Percentiles rank a stretch among this genome's conserved stretches.
Conservation (phyloP, 129 eudicot genomes). For the Centrapalus pauciflorus region DNA sequence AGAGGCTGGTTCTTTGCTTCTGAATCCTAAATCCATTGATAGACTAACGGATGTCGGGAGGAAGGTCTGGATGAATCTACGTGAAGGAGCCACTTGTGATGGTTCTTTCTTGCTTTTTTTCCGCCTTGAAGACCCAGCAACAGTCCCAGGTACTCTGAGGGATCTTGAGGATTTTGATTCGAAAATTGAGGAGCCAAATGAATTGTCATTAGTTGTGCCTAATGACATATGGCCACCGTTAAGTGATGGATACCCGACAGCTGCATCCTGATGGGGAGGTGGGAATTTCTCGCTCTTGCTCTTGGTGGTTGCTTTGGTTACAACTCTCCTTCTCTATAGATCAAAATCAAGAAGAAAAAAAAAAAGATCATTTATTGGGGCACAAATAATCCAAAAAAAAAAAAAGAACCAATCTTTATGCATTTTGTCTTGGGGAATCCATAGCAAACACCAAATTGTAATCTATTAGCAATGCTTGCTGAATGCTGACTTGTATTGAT, state of each 20-base stretch:
- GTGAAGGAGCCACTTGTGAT: slow-evolving; percentile 27
- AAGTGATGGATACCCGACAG: slow-evolving; percentile 52
- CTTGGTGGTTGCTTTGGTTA: slow-evolving; percentile 46
- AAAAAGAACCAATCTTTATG: too few species aligned
- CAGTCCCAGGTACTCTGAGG: slow-evolving; percentile 24
- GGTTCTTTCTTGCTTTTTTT: slow-evolving; percentile 40
- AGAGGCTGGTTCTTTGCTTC: slow-evolving; percentile 38
- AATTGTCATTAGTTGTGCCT: slow-evolving; percentile 29
- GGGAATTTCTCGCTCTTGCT: slow-evolving; percentile 85
- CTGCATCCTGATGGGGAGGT: slow-evolving; percentile 80
- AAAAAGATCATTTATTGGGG: background rate
- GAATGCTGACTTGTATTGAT: too few species aligned
- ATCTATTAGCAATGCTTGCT: too few species aligned
- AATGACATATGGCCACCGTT: slow-evolving; percentile 46
- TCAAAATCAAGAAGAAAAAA: slow-evolving; percentile 6
- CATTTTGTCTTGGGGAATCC: too few species aligned
- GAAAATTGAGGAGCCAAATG: slow-evolving; percentile 49
- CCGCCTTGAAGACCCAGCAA: slow-evolving; percentile 31
- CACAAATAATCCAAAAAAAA: too few species aligned
- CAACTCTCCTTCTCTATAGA: slow-evolving; percentile 54
- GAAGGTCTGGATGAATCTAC: slow-evolving; percentile 39
- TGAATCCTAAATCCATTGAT: slow-evolving; percentile 46
- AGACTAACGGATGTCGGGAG: slow-evolving; percentile 46
- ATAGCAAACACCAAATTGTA: too few species aligned
- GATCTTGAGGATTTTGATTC: slow-evolving; percentile 45